phyloP scores from a whole-genome alignment of 164 flowering plant species.

The Aristolochia contorta region DNA sequence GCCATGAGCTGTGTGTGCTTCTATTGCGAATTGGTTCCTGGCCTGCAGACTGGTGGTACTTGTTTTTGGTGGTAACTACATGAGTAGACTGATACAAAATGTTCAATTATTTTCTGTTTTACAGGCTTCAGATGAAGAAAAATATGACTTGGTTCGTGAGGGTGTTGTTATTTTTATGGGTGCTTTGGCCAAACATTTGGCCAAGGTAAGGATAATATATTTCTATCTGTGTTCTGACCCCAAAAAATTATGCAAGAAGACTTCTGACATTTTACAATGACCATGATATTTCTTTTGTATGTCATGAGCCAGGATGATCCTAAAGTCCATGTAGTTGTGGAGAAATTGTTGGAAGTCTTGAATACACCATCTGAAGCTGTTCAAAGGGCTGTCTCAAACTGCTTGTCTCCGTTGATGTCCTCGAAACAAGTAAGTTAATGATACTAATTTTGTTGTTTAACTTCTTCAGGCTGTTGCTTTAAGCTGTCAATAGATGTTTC shows the following conservation, averaged over 20 bases:
- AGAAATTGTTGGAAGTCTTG: constrained; percentile 87
- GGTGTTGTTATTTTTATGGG: constrained; percentile 98
- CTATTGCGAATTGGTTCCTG: neutral
- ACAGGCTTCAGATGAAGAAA: constrained; percentile 89
- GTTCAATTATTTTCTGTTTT: neutral
- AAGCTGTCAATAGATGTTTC: no score
- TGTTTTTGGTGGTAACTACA: no score
- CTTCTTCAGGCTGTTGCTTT: no score
- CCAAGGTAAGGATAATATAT: constrained; percentile 37
- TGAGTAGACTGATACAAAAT: no score
- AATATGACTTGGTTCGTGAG: constrained; percentile 93
- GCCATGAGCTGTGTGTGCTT: neutral
- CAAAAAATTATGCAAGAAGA: neutral
- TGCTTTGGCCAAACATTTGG: constrained; percentile 87
- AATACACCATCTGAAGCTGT: constrained; percentile 99
- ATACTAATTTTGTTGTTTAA: neutral
- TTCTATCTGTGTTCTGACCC: neutral
- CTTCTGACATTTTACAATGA: neutral
- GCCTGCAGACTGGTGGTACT: no score
- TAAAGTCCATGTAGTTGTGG: constrained; percentile 84
- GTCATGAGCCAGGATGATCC: constrained; percentile 69
- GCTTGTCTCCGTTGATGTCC: constrained; percentile 87
- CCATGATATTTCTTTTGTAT: neutral
- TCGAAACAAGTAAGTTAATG: constrained; percentile 54
- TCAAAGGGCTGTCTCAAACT: constrained; percentile 87